These are phyloP conservation scores for Danielia oregonensis DNA, from an alignment of 805 yeast genomes.

Conservation along the genomic window DNA sequence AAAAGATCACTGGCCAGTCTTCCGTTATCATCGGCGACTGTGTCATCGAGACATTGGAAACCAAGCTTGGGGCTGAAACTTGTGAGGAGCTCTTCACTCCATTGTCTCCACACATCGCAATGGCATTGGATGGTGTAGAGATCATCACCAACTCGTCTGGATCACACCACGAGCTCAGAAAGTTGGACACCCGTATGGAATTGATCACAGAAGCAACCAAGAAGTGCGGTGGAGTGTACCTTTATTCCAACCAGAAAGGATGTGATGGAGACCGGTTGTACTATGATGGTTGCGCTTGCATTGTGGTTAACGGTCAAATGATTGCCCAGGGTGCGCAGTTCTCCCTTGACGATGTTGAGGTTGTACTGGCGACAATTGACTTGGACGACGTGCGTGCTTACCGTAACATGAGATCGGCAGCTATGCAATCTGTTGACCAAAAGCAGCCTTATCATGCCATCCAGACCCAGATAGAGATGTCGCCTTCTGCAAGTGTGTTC, in stretches of 20 bases:
- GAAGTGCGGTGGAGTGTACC: conserved; percentile 93
- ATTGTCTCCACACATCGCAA: conserved; percentile 85
- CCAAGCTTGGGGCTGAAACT: conserved; percentile 94
- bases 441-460: conserved; percentile 49
- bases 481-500: conserved; percentile 57
- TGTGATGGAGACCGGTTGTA: conserved; percentile 97
- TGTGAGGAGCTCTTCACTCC: conserved; percentile 98
- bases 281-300: conserved; percentile 95
- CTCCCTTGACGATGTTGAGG: conserved; percentile 87
- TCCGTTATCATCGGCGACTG: conserved; percentile 86
- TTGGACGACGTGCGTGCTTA: conserved; percentile 86
- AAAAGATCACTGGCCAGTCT: conserved; percentile 61
- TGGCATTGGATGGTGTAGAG: conserved; percentile 96
- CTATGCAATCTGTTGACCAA: conserved; percentile 59
- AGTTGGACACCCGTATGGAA: conserved; percentile 77
- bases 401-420: conserved; percentile 72
- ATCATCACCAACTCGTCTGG: conserved; percentile 94
- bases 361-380: conserved; percentile 91
- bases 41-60: conserved; percentile 75
- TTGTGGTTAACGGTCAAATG: conserved; percentile 86
- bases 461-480: conserved; percentile 59
- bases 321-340: conserved; percentile 94
- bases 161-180: conserved; percentile 94
- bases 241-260: conserved; percentile 93
- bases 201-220: conserved; percentile 89